A percentile compares a stretch with the other conserved stretches of the same genome.
These are phyloP conservation scores for Calophaca sinica DNA, from an alignment of 306 rosid genomes.

Conservation along the genomic window DNA sequence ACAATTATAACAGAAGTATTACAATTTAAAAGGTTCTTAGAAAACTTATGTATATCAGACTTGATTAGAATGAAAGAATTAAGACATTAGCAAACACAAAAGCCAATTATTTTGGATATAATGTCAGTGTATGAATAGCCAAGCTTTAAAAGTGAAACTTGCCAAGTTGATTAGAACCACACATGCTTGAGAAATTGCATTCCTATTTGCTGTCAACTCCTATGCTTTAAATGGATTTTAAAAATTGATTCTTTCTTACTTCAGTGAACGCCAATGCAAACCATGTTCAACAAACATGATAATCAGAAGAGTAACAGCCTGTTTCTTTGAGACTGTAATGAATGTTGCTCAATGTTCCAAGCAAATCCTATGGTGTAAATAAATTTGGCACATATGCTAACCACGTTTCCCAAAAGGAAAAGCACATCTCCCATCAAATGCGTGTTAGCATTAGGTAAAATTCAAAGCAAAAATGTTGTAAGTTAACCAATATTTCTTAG, in stretches of 20 bases:
- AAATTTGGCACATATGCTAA: neutral
- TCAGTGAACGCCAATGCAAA: neutral
- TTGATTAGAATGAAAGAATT: conserved; percentile 16
- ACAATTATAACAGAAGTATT: conserved; percentile 24
- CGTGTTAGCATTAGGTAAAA: too few species aligned
- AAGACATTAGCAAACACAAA: conserved; percentile 27
- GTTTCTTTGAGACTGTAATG: neutral
- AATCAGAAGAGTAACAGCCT: neutral
- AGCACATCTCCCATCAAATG: neutral
- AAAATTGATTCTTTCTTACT: neutral
- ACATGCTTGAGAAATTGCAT: conserved; percentile 32
- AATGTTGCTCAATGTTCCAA: neutral
- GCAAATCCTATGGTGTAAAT: neutral
- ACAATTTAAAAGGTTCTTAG: conserved; percentile 17
- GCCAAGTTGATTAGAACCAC: conserved; percentile 26
- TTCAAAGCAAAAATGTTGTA: too few species aligned
- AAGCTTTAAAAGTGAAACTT: conserved; percentile 12
- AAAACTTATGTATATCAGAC: conserved; percentile 3
- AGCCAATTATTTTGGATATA: conserved; percentile 2
- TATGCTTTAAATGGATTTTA: conserved; percentile 2
- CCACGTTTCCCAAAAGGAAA: neutral
- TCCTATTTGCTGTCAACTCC: conserved; percentile 11
- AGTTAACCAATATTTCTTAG: too few species aligned
- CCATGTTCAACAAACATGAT: neutral
- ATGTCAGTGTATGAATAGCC: neutral